These are phyloP conservation scores for Hordeum pubiflorum DNA, from an alignment of 202 grass and related monocot genomes.

Conservation along the genomic window DNA sequence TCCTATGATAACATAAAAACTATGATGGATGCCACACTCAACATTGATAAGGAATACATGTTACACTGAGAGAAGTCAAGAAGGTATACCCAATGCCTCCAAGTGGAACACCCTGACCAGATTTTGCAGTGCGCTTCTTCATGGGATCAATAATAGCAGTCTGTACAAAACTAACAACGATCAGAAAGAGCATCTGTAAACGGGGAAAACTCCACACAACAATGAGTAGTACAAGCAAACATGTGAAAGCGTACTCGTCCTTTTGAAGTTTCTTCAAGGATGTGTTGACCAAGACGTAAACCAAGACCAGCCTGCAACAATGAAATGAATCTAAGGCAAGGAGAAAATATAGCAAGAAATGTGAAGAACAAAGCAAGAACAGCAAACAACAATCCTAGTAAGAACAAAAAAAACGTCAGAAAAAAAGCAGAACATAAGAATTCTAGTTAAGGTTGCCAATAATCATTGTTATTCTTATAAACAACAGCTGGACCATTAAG, in stretches of 20 bases:
- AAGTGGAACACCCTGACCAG: constrained; percentile 82
- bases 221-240: neutral
- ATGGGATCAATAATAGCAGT: constrained; percentile 78
- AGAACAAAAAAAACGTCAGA: neutral
- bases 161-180: constrained; percentile 40
- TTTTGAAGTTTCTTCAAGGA: constrained; percentile 77
- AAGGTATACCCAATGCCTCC: constrained; percentile 88
- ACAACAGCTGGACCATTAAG: neutral
- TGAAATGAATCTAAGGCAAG: constrained; percentile 10
- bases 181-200: constrained; percentile 1
- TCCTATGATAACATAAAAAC: neutral
- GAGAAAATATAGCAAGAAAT: neutral
- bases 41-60: constrained; percentile 22
- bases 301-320: constrained; percentile 54
- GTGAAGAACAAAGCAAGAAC: neutral
- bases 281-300: constrained; percentile 53
- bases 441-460: neutral
- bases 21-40: neutral
- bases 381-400: neutral
- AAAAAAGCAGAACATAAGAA: neutral
- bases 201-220: neutral
- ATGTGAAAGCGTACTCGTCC: constrained; percentile 61
- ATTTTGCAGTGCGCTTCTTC: constrained; percentile 62
- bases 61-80: constrained; percentile 2
- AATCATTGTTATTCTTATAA: constrained; percentile 15